A percentile compares a stretch with the other conserved stretches of the same genome.
Evolutionary conservation across 73 alveolate genomes (phyloP).

Genomic region (Urostyla sp.): DNA sequence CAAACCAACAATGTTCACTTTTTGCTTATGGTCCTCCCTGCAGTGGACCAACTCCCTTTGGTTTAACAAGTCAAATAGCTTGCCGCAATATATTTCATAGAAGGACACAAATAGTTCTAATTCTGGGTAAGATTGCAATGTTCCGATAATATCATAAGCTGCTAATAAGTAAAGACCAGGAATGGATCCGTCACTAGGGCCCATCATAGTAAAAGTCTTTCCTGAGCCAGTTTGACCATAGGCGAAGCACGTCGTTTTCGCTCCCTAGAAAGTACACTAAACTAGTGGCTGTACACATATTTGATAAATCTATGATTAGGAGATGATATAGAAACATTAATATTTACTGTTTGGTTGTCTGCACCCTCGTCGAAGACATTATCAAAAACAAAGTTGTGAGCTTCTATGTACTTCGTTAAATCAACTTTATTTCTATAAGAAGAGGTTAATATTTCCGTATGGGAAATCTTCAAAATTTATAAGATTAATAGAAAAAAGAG

Average conservation of each 20-base stretch:
- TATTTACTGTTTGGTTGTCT: constrained; percentile 91
- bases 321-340: constrained; percentile 20
- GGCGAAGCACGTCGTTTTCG: constrained; percentile 96
- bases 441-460: not conserved
- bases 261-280: constrained; percentile 93
- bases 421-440: constrained; percentile 94
- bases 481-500: not conserved
- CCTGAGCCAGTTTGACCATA: constrained; percentile 98
- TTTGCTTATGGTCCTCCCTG: constrained; percentile 99
- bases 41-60: constrained; percentile 90
- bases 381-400: constrained; percentile 96
- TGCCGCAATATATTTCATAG: constrained; percentile 99
- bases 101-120: constrained; percentile 91
- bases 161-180: constrained; percentile 99
- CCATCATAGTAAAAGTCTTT: constrained; percentile 91
- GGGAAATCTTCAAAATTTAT: not conserved
- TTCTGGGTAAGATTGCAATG: constrained; percentile 79
- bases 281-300: constrained; percentile 96
- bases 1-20: constrained; percentile 96
- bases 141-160: constrained; percentile 92
- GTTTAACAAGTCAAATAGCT: constrained; percentile 97
- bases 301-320: constrained; percentile 80
- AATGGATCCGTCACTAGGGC: constrained; percentile 69
- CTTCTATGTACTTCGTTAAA: constrained; percentile 98
- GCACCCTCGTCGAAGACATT: constrained; percentile 93